These are phyloP conservation scores for Kluyveromyces dobzhanskii DNA, from an alignment of 805 yeast species.

Conservation along the genomic window DNA sequence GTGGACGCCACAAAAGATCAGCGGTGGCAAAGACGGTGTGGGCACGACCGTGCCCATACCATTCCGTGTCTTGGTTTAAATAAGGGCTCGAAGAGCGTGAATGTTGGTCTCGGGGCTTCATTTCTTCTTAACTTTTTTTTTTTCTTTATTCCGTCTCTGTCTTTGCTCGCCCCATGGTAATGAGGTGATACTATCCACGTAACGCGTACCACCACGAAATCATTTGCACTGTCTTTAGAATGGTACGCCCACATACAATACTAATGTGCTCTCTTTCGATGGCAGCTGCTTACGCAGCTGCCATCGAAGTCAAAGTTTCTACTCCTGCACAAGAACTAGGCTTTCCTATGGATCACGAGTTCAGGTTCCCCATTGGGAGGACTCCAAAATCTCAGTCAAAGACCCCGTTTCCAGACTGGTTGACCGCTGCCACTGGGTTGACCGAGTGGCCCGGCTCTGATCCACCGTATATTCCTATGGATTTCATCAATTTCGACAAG, in stretches of 20 bases:
- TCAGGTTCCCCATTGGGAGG: constrained; percentile 2
- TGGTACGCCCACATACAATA: not conserved
- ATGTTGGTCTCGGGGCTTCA: too few species aligned
- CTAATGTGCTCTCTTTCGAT: not conserved
- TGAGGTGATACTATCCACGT: too few species aligned
- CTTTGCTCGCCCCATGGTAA: too few species aligned
- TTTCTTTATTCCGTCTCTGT: too few species aligned
- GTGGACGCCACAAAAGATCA: not conserved
- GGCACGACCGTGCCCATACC: too few species aligned
- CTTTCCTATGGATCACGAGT: not conserved
- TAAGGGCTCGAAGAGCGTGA: too few species aligned
- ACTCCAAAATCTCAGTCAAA: constrained; percentile 5
- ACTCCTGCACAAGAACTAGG: not conserved
- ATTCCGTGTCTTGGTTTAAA: too few species aligned
- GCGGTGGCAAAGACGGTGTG: too few species aligned
- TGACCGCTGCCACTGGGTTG: constrained; percentile 63
- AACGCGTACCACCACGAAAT: too few species aligned
- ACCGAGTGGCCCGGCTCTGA: constrained; percentile 74
- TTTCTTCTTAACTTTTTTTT: too few species aligned
- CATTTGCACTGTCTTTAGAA: too few species aligned
- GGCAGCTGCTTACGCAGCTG: not conserved
- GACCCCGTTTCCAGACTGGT: constrained; percentile 73
- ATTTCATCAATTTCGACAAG: constrained; percentile 48
- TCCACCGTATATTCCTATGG: constrained; percentile 83
- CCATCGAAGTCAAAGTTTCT: not conserved